A percentile compares a stretch with the other conserved stretches of the same genome.
phyloP scores from a whole-genome alignment of 352 stramenopile species.

The Globisporangium viniferum region DNA sequence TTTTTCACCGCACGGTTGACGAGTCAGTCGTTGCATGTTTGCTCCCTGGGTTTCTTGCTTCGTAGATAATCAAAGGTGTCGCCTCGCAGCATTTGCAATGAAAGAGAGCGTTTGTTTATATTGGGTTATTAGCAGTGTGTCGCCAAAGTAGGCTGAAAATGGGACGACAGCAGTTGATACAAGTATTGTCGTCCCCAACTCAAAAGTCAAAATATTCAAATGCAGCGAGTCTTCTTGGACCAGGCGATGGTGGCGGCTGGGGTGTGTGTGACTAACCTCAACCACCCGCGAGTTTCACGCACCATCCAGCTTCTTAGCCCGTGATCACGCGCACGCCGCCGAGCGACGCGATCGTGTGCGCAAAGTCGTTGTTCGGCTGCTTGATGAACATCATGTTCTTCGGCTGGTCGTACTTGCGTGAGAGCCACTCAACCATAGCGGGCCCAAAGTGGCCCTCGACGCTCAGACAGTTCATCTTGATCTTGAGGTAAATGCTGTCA shows the following conservation, averaged over 20 bases:
- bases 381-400: constrained; percentile 98
- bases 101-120: not conserved
- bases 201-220: not conserved
- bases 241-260: not conserved
- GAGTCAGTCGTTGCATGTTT: not conserved
- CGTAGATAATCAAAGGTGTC: not conserved
- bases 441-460: constrained; percentile 87
- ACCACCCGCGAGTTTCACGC: not conserved
- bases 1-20: not conserved
- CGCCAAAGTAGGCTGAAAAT: not conserved
- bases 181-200: not conserved
- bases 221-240: not conserved
- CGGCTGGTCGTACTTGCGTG: constrained; percentile 84
- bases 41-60: not conserved
- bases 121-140: not conserved
- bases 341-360: constrained; percentile 90
- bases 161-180: not conserved
- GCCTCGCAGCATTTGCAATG: not conserved
- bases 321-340: constrained; percentile 92
- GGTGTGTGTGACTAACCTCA: not conserved
- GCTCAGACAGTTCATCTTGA: constrained; percentile 91
- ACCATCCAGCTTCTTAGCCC: constrained; percentile 25
- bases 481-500: constrained; percentile 94
- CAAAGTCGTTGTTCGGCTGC: constrained; percentile 93
- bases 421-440: constrained; percentile 91